These are phyloP conservation scores for Scedosporium aurantiacum DNA, from an alignment of 2,329 filamentous ascomycete genomes.

Conservation along the genomic window DNA sequence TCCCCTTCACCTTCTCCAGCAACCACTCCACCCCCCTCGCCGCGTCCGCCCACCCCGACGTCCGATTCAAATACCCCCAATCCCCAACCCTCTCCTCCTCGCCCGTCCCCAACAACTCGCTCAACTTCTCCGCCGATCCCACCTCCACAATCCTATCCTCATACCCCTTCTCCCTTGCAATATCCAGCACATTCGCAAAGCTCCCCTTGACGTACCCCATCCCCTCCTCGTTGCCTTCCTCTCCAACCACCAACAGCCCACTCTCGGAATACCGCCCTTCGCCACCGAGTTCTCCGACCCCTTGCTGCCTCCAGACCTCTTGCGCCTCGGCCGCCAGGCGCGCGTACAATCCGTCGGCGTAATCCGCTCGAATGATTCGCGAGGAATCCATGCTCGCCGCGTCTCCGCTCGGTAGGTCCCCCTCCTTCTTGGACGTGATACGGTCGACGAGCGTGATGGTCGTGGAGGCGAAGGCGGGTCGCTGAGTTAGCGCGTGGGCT, in stretches of 20 bases:
- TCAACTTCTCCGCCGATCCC: conserved; percentile 31
- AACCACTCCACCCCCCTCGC: conserved; percentile 58
- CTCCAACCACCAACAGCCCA: conserved; percentile 55
- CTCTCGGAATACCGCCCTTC: conserved; percentile 59
- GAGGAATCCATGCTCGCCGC: conserved; percentile 52
- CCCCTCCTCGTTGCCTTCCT: conserved; percentile 28
- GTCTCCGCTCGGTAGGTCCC: conserved; percentile 49
- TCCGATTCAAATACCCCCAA: conserved; percentile 63
- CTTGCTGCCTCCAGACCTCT: conserved; percentile 52
- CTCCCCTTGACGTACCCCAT: conserved; percentile 50
- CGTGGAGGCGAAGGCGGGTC: conserved; percentile 41
- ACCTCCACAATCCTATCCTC: conserved; percentile 32
- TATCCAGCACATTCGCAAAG: conserved; percentile 46
- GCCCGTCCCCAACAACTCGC: conserved; percentile 31
- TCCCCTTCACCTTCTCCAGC: conserved; percentile 39
- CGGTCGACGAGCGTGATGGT: conserved; percentile 51
- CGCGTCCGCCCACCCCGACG: conserved; percentile 73
- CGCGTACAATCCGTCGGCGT: conserved; percentile 68
- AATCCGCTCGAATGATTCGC: conserved; percentile 62
- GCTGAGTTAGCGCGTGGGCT: conserved; percentile 58
- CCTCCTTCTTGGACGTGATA: conserved; percentile 19
- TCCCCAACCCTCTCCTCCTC: conserved; percentile 44
- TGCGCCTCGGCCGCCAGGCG: conserved; percentile 62
- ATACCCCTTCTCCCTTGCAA: conserved; percentile 28
- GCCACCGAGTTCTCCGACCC: conserved; percentile 41